Conservation (phyloP, 1,284 basidiomycete species). For the Paramarasmius palmivorus region DNA sequence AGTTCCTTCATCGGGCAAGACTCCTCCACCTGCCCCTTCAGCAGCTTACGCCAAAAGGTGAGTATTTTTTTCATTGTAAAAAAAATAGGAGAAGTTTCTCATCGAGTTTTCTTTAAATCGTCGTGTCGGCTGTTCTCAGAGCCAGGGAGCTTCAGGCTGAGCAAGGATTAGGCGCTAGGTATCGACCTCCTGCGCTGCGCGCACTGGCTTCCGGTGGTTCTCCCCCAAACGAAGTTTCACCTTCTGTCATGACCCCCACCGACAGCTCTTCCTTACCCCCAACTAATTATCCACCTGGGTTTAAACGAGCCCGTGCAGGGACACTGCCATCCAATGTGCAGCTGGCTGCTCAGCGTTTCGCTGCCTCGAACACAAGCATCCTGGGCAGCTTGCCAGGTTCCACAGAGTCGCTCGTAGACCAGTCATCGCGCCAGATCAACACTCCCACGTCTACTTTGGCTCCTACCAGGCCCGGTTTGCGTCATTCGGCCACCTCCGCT, state of each 20-base stretch:
- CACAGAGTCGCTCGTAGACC: constrained; percentile 66
- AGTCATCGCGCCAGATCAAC: constrained; percentile 49
- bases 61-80: constrained; percentile 20
- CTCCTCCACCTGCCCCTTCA: constrained; percentile 85
- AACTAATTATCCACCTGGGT: constrained; percentile 74
- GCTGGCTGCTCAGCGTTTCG: constrained; percentile 81
- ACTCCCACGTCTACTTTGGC: constrained; percentile 45
- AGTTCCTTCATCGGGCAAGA: constrained; percentile 77
- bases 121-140: constrained; percentile 38
- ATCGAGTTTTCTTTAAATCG: constrained; percentile 15
- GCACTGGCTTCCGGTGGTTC: constrained; percentile 68
- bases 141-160: constrained; percentile 82
- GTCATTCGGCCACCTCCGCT: constrained; percentile 58
- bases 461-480: constrained; percentile 66
- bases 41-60: constrained; percentile 87
- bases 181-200: constrained; percentile 80
- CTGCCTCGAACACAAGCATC: constrained; percentile 58
- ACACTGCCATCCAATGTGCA: constrained; percentile 88
- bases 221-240: constrained; percentile 64
- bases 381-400: constrained; percentile 54
- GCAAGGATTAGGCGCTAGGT: constrained; percentile 64
- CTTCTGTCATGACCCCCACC: constrained; percentile 53
- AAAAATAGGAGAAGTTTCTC: constrained; percentile 8
- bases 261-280: constrained; percentile 62
- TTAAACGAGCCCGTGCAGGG: constrained; percentile 85